phyloP scores from a whole-genome alignment of 257 asterid species.

The Phtheirospermum japonicum region DNA sequence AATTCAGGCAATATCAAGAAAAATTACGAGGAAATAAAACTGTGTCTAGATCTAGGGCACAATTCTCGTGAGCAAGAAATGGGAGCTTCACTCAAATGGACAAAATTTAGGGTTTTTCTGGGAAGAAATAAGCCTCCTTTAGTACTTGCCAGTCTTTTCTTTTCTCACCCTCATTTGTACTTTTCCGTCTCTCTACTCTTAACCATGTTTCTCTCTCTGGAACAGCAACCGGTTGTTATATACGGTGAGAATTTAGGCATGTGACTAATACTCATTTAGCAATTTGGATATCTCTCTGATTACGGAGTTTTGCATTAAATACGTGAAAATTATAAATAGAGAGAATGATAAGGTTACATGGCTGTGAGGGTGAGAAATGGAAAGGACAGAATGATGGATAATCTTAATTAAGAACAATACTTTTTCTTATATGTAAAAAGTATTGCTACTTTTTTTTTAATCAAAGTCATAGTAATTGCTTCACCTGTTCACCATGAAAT shows the following conservation, averaged over 20 bases:
- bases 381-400: too few relatives aligned
- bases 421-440: too few relatives aligned
- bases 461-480: too few relatives aligned
- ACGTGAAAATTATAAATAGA: too few relatives aligned
- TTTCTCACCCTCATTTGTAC: slow-evolving; percentile 33
- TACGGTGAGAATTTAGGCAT: slow-evolving; percentile 27
- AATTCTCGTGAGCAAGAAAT: slow-evolving; percentile 18
- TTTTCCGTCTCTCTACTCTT: slow-evolving; percentile 8
- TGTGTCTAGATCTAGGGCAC: slow-evolving; percentile 44
- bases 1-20: slow-evolving; percentile 23
- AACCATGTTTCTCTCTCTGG: slow-evolving; percentile 25
- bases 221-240: slow-evolving; percentile 35
- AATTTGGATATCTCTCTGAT: neutral
- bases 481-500: too few relatives aligned
- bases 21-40: slow-evolving; percentile 20
- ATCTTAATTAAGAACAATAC: too few relatives aligned
- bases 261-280: slow-evolving; percentile 10
- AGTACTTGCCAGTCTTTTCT: slow-evolving; percentile 19
- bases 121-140: slow-evolving; percentile 34
- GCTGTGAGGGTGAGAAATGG: too few relatives aligned
- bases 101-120: slow-evolving; percentile 44
- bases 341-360: too few relatives aligned
- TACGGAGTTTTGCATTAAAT: too few relatives aligned
- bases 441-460: too few relatives aligned
- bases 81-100: slow-evolving; percentile 15